Evolutionary conservation across 352 stramenopile genomes (phyloP).

Genomic region (Aphanomyces euteiches): DNA sequence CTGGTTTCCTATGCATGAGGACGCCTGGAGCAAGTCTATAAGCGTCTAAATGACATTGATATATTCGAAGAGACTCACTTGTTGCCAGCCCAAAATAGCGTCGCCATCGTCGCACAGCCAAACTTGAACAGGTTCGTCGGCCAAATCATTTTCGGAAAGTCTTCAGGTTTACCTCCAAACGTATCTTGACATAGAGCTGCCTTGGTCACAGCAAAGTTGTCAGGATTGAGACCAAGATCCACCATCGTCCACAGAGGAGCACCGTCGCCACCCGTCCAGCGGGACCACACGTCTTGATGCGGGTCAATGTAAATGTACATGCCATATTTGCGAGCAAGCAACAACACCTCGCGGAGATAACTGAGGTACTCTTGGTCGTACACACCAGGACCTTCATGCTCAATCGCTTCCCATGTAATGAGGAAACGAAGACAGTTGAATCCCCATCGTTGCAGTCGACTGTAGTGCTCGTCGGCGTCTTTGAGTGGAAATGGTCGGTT

Average conservation of each 20-base stretch:
- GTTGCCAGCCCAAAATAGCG: constrained; percentile 84
- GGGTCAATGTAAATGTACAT: constrained; percentile 86
- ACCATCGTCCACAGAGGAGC: constrained; percentile 88
- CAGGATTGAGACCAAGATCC: constrained; percentile 65
- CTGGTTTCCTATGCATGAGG: constrained; percentile 60
- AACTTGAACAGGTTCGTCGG: constrained; percentile 90
- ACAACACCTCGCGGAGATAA: constrained; percentile 66
- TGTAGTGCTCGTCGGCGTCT: constrained; percentile 76
- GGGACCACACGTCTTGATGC: constrained; percentile 90
- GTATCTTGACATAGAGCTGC: constrained; percentile 40
- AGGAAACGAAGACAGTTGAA: constrained; percentile 81
- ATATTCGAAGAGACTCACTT: constrained; percentile 25
- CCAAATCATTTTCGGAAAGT: constrained; percentile 90
- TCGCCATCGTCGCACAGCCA: constrained; percentile 88
- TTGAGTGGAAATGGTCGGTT: constrained; percentile 78
- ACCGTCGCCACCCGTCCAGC: constrained; percentile 89
- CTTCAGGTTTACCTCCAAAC: constrained; percentile 54
- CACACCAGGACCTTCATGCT: constrained; percentile 71
- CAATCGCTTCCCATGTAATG: constrained; percentile 88
- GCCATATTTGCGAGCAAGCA: constrained; percentile 57
- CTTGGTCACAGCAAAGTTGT: constrained; percentile 67
- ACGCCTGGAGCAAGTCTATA: constrained; percentile 56
- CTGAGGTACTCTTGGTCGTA: constrained; percentile 82
- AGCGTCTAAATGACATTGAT: neutral
- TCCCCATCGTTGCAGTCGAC: constrained; percentile 72